Conservation (phyloP, 805 yeast species). For the Candida berthetii region DNA sequence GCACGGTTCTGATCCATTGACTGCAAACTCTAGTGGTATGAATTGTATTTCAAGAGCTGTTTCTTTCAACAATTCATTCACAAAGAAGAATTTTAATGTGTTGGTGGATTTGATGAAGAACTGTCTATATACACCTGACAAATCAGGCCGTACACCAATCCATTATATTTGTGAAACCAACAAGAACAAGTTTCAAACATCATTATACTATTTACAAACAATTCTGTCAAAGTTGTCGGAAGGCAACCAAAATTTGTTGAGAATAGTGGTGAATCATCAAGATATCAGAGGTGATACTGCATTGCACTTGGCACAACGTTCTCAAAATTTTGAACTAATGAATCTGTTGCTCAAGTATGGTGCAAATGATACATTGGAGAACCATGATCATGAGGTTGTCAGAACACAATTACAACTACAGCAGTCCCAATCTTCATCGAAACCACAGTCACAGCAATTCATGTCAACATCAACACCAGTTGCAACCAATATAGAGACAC, state of each 20-base stretch:
- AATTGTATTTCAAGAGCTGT: constrained; percentile 66
- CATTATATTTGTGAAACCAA: constrained; percentile 59
- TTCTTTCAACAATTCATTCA: constrained; percentile 68
- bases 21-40: constrained; percentile 50
- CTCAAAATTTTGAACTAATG: constrained; percentile 40
- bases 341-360: constrained; percentile 35
- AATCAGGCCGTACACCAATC: constrained; percentile 64
- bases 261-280: constrained; percentile 63
- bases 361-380: constrained; percentile 32
- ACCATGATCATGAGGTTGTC: neutral
- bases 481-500: neutral
- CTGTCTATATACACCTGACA: constrained; percentile 67
- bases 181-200: constrained; percentile 40
- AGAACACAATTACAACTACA: neutral
- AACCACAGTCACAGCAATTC: neutral
- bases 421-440: neutral
- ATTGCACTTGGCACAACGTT: constrained; percentile 65
- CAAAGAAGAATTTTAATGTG: constrained; percentile 50
- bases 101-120: constrained; percentile 56
- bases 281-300: constrained; percentile 86
- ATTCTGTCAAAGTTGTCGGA: constrained; percentile 37
- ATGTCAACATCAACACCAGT: neutral
- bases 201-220: constrained; percentile 48
- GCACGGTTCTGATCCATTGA: constrained; percentile 56
- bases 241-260: constrained; percentile 37